A percentile compares a stretch with the other conserved stretches of the same genome.
Evolutionary conservation across 495 filamentous ascomycete genomes (phyloP).

Genomic region (Penicillium simplicissimum): DNA sequence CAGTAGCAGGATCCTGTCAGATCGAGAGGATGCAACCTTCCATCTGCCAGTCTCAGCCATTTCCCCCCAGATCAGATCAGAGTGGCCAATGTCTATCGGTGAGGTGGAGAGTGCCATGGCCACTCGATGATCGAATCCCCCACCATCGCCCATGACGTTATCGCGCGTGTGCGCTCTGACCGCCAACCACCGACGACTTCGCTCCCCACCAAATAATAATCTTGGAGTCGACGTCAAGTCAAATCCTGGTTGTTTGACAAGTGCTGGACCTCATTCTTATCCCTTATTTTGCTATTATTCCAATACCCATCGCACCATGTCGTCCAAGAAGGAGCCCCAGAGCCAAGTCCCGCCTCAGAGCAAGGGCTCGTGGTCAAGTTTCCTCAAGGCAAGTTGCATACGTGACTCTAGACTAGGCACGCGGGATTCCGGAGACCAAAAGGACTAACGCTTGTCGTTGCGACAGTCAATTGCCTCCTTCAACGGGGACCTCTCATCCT

Average conservation of each 20-base stretch:
- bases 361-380: conserved; percentile 56
- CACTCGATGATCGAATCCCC: no score
- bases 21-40: not conserved
- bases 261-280: not conserved
- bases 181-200: conserved; percentile 18
- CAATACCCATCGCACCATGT: conserved; percentile 22
- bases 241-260: not conserved
- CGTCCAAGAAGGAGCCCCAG: conserved; percentile 39
- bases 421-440: not conserved
- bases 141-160: conserved; percentile 26
- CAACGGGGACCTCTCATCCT: conserved; percentile 89
- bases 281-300: not conserved
- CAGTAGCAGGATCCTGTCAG: not conserved
- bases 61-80: conserved; percentile 2
- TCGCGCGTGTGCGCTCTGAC: conserved; percentile 18
- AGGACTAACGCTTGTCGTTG: conserved; percentile 10
- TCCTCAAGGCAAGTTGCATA: conserved; percentile 47
- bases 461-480: conserved; percentile 88
- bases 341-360: conserved; percentile 39
- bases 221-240: conserved; percentile 8
- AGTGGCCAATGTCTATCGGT: no score
- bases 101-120: no score
- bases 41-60: not conserved
- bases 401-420: not conserved
- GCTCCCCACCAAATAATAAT: conserved; percentile 6